These are phyloP conservation scores for Blumeria hordei DNA, from an alignment of 2,329 filamentous ascomycete species.

Conservation along the genomic window DNA sequence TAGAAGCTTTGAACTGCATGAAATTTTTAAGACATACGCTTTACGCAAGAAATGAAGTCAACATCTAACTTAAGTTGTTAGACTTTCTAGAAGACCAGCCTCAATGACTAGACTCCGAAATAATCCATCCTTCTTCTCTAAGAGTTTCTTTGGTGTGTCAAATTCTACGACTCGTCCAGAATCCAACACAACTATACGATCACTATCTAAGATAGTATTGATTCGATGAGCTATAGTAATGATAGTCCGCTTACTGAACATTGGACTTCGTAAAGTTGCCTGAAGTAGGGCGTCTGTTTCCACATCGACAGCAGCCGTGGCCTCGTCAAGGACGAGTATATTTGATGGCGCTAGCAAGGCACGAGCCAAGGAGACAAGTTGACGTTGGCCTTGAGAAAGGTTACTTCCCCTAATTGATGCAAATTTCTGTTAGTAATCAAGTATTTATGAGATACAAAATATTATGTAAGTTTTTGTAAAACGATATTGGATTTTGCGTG, in stretches of 20 bases:
- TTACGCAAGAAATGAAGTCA: too few species aligned
- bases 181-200: constrained; percentile 84
- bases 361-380: constrained; percentile 79
- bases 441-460: background rate
- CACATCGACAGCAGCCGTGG: constrained; percentile 54
- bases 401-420: constrained; percentile 45
- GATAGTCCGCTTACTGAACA: constrained; percentile 81
- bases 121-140: constrained; percentile 42
- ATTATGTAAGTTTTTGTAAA: background rate
- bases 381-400: constrained; percentile 80
- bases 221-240: constrained; percentile 97
- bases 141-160: constrained; percentile 57
- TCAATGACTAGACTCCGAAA: constrained; percentile 87
- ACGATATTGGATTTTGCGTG: too few species aligned
- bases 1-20: too few species aligned
- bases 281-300: constrained; percentile 45
- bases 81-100: constrained; percentile 36
- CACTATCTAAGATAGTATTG: constrained; percentile 78
- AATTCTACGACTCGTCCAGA: constrained; percentile 81
- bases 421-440: background rate
- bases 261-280: constrained; percentile 33
- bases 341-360: constrained; percentile 89
- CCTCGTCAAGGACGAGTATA: constrained; percentile 90
- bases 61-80: too few species aligned
- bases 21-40: too few species aligned